Percentiles rank a stretch among this genome's conserved stretches.
Conservation (phyloP, 495 filamentous ascomycete species). For the Neurospora tetraspora region DNA sequence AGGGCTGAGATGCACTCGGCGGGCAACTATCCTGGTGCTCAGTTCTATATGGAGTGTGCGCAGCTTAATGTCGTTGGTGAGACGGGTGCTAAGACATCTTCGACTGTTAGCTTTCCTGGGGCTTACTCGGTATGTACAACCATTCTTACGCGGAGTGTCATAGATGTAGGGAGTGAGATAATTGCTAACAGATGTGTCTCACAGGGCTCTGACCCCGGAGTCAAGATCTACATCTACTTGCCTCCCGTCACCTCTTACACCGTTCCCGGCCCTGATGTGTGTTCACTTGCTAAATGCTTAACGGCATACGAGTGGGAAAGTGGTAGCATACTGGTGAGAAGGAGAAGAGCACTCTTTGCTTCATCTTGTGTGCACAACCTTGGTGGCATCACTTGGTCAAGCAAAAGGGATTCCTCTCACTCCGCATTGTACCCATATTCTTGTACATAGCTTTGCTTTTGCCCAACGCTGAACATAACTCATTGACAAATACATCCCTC, state of each 20-base stretch:
- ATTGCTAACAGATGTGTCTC: background rate
- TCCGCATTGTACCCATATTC: background rate
- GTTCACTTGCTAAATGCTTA: constrained; percentile 19
- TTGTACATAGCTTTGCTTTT: background rate
- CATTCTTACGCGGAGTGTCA: background rate
- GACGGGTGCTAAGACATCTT: constrained; percentile 18
- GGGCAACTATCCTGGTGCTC: constrained; percentile 30
- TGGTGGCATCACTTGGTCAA: background rate
- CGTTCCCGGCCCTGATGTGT: constrained; percentile 26
- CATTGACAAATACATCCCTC: background rate
- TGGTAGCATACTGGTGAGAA: background rate
- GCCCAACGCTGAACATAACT: background rate
- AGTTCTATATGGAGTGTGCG: constrained; percentile 46
- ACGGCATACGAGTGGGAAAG: background rate
- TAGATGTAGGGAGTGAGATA: background rate
- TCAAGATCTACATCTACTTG: constrained; percentile 40
- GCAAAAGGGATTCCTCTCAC: background rate
- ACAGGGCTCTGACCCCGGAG: constrained; percentile 30
- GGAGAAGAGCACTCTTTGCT: background rate
- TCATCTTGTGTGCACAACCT: background rate
- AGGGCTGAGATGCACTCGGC: constrained; percentile 43
- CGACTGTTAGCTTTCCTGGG: constrained; percentile 30
- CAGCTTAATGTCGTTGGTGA: constrained; percentile 37
- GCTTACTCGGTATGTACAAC: constrained; percentile 24
- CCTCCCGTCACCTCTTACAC: constrained; percentile 26